A percentile compares a stretch with the other conserved stretches of the same genome.
phyloP scores from a whole-genome alignment of 345 rosid genomes.

The Citrus sp. region DNA sequence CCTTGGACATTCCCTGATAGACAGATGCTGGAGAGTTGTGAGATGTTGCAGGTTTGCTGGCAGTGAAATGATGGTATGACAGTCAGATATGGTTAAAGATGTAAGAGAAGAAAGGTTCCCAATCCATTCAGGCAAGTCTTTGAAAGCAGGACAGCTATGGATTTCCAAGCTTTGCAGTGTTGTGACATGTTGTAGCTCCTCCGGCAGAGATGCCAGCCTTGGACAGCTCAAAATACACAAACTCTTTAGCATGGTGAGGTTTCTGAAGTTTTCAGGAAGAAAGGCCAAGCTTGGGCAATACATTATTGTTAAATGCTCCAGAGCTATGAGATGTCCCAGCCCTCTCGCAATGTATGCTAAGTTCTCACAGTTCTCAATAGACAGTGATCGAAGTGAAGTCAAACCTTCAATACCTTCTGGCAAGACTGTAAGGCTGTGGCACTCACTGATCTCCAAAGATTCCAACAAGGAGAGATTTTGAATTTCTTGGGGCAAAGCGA shows the following conservation, averaged over 20 bases:
- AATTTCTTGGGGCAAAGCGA: slow-evolving; percentile 8
- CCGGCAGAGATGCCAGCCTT: neutral
- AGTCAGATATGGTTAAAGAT: slow-evolving; percentile 2
- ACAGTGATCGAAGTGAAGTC: slow-evolving; percentile 4
- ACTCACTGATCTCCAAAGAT: slow-evolving; percentile 17
- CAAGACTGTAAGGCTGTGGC: neutral
- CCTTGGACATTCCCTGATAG: slow-evolving; percentile 13
- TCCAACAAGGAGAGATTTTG: slow-evolving; percentile 13
- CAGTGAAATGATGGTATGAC: neutral
- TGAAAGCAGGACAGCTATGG: slow-evolving; percentile 8
- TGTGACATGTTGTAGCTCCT: slow-evolving; percentile 9
- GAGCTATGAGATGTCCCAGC: slow-evolving; percentile 2
- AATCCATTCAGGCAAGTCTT: slow-evolving; percentile 6
- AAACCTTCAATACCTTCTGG: slow-evolving; percentile 12
- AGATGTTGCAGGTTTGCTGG: slow-evolving; percentile 4
- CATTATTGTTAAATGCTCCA: slow-evolving; percentile 11
- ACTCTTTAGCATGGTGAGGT: neutral
- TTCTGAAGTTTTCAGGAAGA: slow-evolving; percentile 2
- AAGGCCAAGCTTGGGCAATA: slow-evolving; percentile 15
- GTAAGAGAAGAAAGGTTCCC: slow-evolving; percentile 1
- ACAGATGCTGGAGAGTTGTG: neutral
- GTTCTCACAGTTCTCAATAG: slow-evolving; percentile 12
- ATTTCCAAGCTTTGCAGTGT: slow-evolving; percentile 14
- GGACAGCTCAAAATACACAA: slow-evolving; percentile 7
- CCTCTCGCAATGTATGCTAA: neutral